Base-by-base conservation (phyloP, 805 yeast genomes). In the Teunomyces tritomae region DNA sequence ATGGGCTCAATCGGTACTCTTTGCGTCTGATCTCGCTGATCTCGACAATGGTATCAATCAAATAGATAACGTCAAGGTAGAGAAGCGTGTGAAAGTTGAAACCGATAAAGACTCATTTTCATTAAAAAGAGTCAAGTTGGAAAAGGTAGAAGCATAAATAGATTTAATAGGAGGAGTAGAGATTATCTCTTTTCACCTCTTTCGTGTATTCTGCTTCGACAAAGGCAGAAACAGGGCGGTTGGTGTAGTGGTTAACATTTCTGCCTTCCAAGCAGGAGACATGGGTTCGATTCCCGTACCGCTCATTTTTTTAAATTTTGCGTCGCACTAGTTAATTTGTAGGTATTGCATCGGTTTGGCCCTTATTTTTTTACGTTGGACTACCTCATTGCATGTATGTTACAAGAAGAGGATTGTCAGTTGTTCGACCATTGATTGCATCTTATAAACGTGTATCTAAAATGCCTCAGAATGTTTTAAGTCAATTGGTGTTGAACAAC, bases 1-100 rank as follows among this genome's bases (percentile, higher is more conserved):
- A 0, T 94, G 99, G 99, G 98, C 98, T 0, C 99, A 92, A 59
- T 86, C 92, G n/a, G 89, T 92, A 8, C 72, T 91, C 48, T 91
- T 91, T 66, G 85, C 97, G 0, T 88, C 90, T 5, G 97, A 90
- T 59, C 74, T 91, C 47, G 67, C 69, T 43, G 90, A 87, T 50
- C 73, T 88, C 48, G 79, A 87, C 47, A 84, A 83, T 57, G 94
- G 94, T 1, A 65, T 82, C 13, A 83, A 82, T 49, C 24, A 33
- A 14, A 4, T 32, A 24, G 45, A 42, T 11, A 24, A 17, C 11
- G 34, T 42, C 24, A 20, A 16, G 8, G 39, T n/a, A 8, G 37
- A 42, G 13, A 29, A 28, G 10, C 34, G 32, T n/a, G 16, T 20
- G 17, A 42, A 42, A 16, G 3, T 16, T 2, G 45, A 42, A 6